These are phyloP conservation scores for Aspergillus caelatus DNA, from an alignment of 2,329 filamentous ascomycete genomes.

Conservation along the genomic window DNA sequence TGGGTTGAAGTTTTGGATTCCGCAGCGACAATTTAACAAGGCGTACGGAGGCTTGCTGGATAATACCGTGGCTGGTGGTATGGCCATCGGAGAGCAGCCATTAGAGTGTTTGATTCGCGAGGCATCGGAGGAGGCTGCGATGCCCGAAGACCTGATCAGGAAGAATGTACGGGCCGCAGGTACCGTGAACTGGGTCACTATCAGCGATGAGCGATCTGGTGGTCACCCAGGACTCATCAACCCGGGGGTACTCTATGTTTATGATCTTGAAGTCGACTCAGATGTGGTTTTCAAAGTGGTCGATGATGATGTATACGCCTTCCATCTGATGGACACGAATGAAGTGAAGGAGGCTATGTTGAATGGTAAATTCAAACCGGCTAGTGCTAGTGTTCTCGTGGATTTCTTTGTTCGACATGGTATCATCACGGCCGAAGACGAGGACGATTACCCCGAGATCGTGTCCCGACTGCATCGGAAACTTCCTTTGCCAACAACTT, in stretches of 20 bases:
- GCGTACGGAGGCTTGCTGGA: constrained; percentile 9
- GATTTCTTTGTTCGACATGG: constrained; percentile 16
- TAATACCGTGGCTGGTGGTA: constrained; percentile 15
- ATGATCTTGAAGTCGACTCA: constrained; percentile 10
- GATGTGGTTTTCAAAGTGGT: constrained; percentile 7
- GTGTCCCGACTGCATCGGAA: constrained; percentile 12
- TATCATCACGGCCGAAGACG: constrained; percentile 10
- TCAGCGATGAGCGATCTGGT: constrained; percentile 10
- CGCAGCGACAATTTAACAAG: constrained; percentile 10
- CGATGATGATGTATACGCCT: constrained; percentile 10
- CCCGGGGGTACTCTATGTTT: constrained; percentile 13
- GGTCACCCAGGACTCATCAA: constrained; percentile 13
- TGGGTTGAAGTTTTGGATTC: constrained; percentile 11
- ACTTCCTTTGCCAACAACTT: constrained; percentile 10
- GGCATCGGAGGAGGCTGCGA: constrained; percentile 11
- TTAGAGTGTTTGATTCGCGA: constrained; percentile 14
- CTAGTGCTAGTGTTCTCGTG: constrained; percentile 10
- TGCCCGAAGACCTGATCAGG: constrained; percentile 1
- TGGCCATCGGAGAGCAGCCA: constrained; percentile 12
- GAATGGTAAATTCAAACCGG: constrained; percentile 6
- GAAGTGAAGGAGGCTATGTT: constrained; percentile 12
- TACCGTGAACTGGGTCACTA: constrained; percentile 12
- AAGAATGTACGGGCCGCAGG: constrained; percentile 7
- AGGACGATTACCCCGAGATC: constrained; percentile 11
- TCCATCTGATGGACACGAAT: constrained; percentile 6